Percentiles rank a stretch among this genome's conserved stretches.
phyloP scores from a whole-genome alignment of 1,284 basidiomycete genomes.

The Puccinia novopanici region DNA sequence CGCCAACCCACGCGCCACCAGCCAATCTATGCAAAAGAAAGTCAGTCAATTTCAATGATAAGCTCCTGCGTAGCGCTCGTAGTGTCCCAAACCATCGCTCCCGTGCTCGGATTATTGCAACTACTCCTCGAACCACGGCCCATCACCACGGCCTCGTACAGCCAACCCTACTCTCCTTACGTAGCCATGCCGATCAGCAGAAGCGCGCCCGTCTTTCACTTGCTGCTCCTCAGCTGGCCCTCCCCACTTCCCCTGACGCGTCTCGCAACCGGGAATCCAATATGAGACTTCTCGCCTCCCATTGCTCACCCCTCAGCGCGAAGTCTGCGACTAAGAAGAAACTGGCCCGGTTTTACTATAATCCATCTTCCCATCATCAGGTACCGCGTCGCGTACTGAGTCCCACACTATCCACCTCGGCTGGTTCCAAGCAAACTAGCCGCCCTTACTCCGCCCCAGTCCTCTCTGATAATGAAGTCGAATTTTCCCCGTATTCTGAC shows the following conservation, averaged over 20 bases:
- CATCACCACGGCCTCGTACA: background rate
- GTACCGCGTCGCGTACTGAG: slow-evolving; percentile 14
- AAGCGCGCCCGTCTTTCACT: slow-evolving; percentile 46
- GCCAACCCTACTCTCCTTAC: slow-evolving; percentile 18
- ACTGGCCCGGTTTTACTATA: slow-evolving; percentile 33
- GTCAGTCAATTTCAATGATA: slow-evolving; percentile 37
- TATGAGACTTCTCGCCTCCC: background rate
- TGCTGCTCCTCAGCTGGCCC: slow-evolving; percentile 22
- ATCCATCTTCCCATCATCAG: slow-evolving; percentile 8
- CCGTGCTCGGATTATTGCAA: background rate
- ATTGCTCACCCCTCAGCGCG: slow-evolving; percentile 16
- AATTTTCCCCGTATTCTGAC: background rate
- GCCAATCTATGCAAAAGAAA: slow-evolving; percentile 16
- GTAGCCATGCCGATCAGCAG: slow-evolving; percentile 27
- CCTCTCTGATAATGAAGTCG: background rate
- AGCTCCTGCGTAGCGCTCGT: slow-evolving; percentile 28
- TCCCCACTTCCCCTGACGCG: background rate
- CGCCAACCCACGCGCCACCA: slow-evolving; percentile 22
- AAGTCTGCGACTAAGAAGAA: slow-evolving; percentile 12
- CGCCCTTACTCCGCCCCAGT: background rate
- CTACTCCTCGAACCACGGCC: background rate
- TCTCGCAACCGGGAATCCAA: background rate
- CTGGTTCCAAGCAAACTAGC: slow-evolving; percentile 12
- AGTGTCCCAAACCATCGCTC: slow-evolving; percentile 45
- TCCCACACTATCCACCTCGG: slow-evolving; percentile 24